Conservation (phyloP, 192 early-diverging fungal species). For the Backusella psychrophila region DNA sequence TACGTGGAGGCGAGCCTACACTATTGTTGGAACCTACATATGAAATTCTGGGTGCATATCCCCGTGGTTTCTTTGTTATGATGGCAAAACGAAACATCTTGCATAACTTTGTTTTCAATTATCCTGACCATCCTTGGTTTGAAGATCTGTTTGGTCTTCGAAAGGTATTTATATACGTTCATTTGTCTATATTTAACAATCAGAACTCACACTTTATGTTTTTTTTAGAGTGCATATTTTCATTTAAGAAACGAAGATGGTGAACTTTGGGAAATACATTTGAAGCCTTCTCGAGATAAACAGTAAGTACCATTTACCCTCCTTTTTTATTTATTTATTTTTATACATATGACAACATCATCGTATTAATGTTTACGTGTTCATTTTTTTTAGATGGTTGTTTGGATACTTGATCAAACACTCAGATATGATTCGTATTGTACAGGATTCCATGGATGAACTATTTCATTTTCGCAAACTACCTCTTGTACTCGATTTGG, state of each 20-base stretch:
- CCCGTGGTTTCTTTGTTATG: slow-evolving; percentile 57
- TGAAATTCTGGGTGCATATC: slow-evolving; percentile 42
- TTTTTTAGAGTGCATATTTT: slow-evolving; percentile 50
- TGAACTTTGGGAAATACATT: slow-evolving; percentile 64
- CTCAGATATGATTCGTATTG: slow-evolving; percentile 51
- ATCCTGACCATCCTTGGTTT: slow-evolving; percentile 62
- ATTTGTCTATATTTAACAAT: background rate
- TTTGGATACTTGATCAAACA: slow-evolving; percentile 66
- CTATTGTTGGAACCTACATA: slow-evolving; percentile 44
- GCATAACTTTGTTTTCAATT: slow-evolving; percentile 63
- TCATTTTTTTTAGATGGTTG: slow-evolving; percentile 40
- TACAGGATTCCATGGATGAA: slow-evolving; percentile 47
- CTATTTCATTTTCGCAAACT: slow-evolving; percentile 50
- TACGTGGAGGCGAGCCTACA: slow-evolving; percentile 35
- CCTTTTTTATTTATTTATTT: background rate
- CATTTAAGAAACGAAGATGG: slow-evolving; percentile 44
- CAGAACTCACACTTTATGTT: background rate
- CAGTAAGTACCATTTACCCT: slow-evolving; percentile 37
- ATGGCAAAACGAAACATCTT: slow-evolving; percentile 48
- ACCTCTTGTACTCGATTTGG: slow-evolving; percentile 74
- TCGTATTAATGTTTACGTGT: slow-evolving; percentile 10
- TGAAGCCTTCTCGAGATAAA: slow-evolving; percentile 63
- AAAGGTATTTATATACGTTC: slow-evolving; percentile 40
- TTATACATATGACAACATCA: background rate
- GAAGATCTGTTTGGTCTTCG: slow-evolving; percentile 61